phyloP scores from a whole-genome alignment of 2,329 filamentous ascomycete genomes.

The Fusarium xyrophilum region DNA sequence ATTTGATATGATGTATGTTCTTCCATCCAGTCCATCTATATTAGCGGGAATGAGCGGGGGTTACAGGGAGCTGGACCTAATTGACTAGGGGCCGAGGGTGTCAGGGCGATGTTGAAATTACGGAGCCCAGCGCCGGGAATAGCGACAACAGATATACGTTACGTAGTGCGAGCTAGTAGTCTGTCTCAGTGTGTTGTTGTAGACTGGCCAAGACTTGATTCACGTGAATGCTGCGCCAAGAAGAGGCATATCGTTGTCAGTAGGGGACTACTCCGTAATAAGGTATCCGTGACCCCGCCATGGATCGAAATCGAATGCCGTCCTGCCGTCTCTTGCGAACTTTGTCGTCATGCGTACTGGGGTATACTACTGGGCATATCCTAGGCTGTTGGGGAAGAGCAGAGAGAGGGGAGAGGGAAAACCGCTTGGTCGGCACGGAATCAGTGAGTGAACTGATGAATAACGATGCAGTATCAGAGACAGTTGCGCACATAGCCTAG shows the following conservation, averaged over 20 bases:
- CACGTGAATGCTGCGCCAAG: slow-evolving; percentile 17
- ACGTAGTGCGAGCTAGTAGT: no score
- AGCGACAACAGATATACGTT: background rate
- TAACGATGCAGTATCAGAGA: slow-evolving; percentile 26
- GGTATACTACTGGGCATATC: slow-evolving; percentile 4
- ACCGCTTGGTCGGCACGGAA: slow-evolving; percentile 17
- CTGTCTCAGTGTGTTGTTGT: background rate
- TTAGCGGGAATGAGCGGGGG: slow-evolving; percentile 8
- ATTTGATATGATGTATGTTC: background rate
- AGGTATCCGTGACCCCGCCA: slow-evolving; percentile 1
- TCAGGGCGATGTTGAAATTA: slow-evolving; percentile 11
- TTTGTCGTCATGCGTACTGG: slow-evolving; percentile 36
- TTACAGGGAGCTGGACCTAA: background rate
- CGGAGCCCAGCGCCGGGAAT: background rate
- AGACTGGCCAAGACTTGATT: background rate
- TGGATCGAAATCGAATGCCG: background rate
- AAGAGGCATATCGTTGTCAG: background rate
- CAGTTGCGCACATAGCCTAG: background rate
- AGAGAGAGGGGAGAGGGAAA: background rate
- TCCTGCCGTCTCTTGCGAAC: slow-evolving; percentile 12
- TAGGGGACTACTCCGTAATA: background rate
- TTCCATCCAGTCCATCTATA: background rate
- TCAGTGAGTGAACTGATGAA: slow-evolving; percentile 10
- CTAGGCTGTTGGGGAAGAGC: background rate
- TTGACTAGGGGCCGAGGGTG: slow-evolving; percentile 1